Conservation (phyloP, 192 early-diverging fungal species). For the Umbelopsis isabellina region DNA sequence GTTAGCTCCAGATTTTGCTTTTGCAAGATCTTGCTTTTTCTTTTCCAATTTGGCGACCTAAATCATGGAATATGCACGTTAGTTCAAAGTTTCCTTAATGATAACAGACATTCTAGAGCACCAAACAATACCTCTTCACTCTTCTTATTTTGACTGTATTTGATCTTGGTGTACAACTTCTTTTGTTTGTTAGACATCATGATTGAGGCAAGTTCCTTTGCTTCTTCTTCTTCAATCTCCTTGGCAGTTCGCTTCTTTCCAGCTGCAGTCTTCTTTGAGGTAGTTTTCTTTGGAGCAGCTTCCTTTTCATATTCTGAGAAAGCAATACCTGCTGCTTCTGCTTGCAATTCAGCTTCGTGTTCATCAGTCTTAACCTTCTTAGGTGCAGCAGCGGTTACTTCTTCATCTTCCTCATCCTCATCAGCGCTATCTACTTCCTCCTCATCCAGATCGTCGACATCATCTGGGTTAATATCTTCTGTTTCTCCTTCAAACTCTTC, state of each 20-base stretch:
- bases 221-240: slow-evolving; percentile 56
- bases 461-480: slow-evolving; percentile 63
- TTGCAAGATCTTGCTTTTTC: slow-evolving; percentile 34
- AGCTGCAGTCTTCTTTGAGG: slow-evolving; percentile 20
- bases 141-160: slow-evolving; percentile 74
- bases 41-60: slow-evolving; percentile 30
- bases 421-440: slow-evolving; percentile 43
- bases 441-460: slow-evolving; percentile 50
- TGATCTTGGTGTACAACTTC: slow-evolving; percentile 78
- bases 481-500: slow-evolving; percentile 65
- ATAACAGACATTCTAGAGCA: background rate
- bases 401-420: slow-evolving; percentile 45
- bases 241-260: slow-evolving; percentile 59
- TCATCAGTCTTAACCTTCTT: slow-evolving; percentile 46
- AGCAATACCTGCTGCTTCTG: slow-evolving; percentile 68
- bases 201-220: slow-evolving; percentile 79
- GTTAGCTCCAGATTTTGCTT: slow-evolving; percentile 3
- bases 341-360: slow-evolving; percentile 67
- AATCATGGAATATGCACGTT: background rate
- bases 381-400: slow-evolving; percentile 27
- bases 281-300: slow-evolving; percentile 46
- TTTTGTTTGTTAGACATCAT: slow-evolving; percentile 89
- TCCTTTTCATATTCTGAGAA: slow-evolving; percentile 66
- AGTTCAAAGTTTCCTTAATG: background rate
- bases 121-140: slow-evolving; percentile 55